Evolutionary conservation across 2,329 filamentous ascomycete species (phyloP), one percentile per base, ranked within the genome.

Genomic region (Pseudogymnoascus sp.): DNA sequence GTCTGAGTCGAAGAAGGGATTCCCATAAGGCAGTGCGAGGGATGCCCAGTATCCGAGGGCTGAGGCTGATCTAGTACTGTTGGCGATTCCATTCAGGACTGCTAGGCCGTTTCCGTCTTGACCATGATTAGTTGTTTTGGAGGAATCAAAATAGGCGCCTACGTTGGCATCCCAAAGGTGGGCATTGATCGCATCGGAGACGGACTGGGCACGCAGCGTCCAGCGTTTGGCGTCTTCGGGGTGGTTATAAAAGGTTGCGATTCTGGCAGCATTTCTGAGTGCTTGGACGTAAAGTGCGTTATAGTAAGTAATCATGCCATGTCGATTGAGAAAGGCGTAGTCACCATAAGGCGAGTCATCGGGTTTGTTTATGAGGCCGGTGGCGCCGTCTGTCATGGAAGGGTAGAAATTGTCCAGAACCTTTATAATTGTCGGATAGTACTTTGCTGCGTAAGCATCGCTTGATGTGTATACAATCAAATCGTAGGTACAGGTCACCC

Each of bases 91-190:
- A 0, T 72, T 68, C 1, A 79, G 66, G 28, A 80, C 72, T 6
- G 75, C 74, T 19, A 80, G 66, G 57, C 74, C 74, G 64, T 80
- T 80, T n/a, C 77, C 77, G 60, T 80, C 78, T 61, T 80, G 78
- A 2, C 77, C 71, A 61, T 80, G 78, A 0, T 69, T 69, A 1
- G 60, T 28, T 12, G 66, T 66, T 28, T 65, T 59, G 26, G 65
- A 34, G 34, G 77, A 76, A 65, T 80, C 78, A 57, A 74, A 75
- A 61, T 77, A 79, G 1, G 77, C 77, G 0, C 75, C 76, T 3
- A 68, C 71, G 1, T 59, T 64, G 1, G 58, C n/a, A 58, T 80
- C 77, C 64, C 76, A 79, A 19, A 62, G 62, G 23, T 71, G 67
- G 0, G 61, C 60, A 5, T 74, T 67, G 13, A 80, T 69, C 0